Conservation (phyloP, 768 basidiomycete genomes). For the Amylocystis lapponica region DNA sequence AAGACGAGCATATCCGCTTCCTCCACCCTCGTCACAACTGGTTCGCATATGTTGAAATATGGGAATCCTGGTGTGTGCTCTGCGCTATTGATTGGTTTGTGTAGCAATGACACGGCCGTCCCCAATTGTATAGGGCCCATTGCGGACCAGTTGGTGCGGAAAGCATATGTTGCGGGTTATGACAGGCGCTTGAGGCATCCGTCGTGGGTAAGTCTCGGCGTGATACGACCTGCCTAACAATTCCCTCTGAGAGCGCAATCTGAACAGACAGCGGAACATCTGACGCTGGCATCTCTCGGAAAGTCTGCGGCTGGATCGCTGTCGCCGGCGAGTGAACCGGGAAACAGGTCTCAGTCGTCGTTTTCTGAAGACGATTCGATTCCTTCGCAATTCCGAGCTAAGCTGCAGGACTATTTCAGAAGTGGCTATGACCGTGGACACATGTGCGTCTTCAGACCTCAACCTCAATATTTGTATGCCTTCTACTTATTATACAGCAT, state of each 20-base stretch:
- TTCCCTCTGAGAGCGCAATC: too few relatives aligned
- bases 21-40: too few relatives aligned
- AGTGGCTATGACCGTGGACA: conserved; percentile 97
- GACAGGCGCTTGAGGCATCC: conserved; percentile 89
- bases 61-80: conserved; percentile 69
- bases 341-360: conserved; percentile 67
- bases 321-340: conserved; percentile 36
- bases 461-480: background rate
- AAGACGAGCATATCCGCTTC: too few relatives aligned
- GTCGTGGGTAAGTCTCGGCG: conserved; percentile 82
- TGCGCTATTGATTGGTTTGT: conserved; percentile 16
- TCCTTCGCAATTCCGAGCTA: conserved; percentile 74
- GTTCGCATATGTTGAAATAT: conserved; percentile 58
- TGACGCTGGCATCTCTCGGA: conserved; percentile 72
- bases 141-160: conserved; percentile 69
- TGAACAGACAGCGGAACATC: conserved; percentile 86
- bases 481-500: background rate
- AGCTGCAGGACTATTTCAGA: conserved; percentile 81
- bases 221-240: background rate
- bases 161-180: conserved; percentile 86
- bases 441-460: conserved; percentile 59
- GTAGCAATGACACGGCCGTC: background rate
- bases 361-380: conserved; percentile 83
- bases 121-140: conserved; percentile 61
- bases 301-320: conserved; percentile 34